phyloP scores from a whole-genome alignment of 129 eudicot species.

The Saussurea involucrata region DNA sequence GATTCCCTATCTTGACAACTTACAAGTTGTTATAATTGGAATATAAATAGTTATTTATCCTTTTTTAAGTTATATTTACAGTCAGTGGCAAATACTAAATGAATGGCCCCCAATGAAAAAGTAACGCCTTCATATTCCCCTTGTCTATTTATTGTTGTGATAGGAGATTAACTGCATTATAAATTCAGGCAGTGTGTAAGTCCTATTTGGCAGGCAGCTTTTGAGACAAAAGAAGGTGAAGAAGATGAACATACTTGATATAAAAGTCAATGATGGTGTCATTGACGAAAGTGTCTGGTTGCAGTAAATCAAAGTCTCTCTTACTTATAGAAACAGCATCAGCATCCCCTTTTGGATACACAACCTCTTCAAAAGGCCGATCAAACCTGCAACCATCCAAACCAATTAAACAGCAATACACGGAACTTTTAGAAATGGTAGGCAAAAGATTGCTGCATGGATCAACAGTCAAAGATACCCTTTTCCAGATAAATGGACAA shows the following conservation, averaged over 20 bases:
- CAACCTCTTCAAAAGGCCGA: constrained; percentile 69
- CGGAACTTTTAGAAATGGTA: not conserved
- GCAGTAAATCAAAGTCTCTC: constrained; percentile 86
- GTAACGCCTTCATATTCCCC: not conserved
- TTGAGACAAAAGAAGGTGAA: not conserved
- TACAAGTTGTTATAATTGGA: not conserved
- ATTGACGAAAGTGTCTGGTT: constrained; percentile 81
- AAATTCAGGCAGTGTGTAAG: not conserved
- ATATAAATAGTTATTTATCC: not conserved
- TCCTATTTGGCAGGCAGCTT: not conserved
- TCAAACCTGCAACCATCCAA: constrained; percentile 49
- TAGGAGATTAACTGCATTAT: constrained; percentile 3
- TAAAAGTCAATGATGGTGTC: constrained; percentile 97
- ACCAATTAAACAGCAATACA: not conserved
- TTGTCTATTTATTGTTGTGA: not conserved
- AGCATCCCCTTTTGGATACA: constrained; percentile 89
- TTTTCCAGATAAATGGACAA: not conserved
- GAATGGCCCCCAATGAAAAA: not conserved
- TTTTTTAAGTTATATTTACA: not conserved
- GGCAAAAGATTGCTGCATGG: not conserved
- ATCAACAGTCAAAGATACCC: not conserved
- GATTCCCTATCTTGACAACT: not conserved
- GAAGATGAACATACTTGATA: constrained; percentile 63
- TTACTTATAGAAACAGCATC: constrained; percentile 92
- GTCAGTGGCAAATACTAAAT: not conserved